phyloP scores from a whole-genome alignment of 2,329 filamentous ascomycete genomes.

The Calonectria multiphialidica region DNA sequence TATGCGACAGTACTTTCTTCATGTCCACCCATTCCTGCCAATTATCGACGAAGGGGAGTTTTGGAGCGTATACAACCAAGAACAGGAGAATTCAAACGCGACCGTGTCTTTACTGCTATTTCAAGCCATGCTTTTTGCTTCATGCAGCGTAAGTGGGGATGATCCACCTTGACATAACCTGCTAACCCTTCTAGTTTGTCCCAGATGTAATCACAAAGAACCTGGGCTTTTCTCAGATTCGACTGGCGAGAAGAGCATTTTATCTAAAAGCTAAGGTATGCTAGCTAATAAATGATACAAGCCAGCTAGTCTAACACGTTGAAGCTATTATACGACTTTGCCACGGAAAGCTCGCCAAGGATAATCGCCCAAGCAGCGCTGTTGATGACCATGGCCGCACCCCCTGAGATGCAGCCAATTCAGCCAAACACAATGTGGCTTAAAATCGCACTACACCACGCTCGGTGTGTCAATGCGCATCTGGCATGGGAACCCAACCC shows the following conservation, averaged over 20 bases:
- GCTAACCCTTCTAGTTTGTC: neutral
- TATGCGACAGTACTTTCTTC: slow-evolving; percentile 1
- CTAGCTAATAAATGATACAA: neutral
- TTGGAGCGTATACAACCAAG: neutral
- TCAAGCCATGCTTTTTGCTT: slow-evolving; percentile 6
- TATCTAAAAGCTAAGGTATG: slow-evolving; percentile 5
- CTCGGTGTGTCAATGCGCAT: neutral
- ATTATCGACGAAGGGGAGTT: neutral
- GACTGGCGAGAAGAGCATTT: neutral
- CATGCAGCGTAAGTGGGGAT: neutral
- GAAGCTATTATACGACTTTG: neutral
- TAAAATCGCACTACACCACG: neutral
- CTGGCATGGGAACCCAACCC: neutral
- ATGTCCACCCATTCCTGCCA: neutral
- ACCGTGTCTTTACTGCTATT: neutral
- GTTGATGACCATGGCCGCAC: neutral
- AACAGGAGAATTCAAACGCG: neutral
- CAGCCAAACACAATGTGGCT: slow-evolving; percentile 10
- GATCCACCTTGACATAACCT: too few relatives aligned
- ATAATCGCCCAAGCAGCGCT: neutral
- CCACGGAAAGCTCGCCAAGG: neutral
- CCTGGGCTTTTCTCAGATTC: neutral
- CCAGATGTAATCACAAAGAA: neutral
- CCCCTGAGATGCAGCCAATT: neutral
- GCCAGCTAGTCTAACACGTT: neutral